A percentile compares a stretch with the other conserved stretches of the same genome.
Evolutionary conservation across 108 stramenopile genomes (phyloP).

Genomic region (Skeletonema potamos): DNA sequence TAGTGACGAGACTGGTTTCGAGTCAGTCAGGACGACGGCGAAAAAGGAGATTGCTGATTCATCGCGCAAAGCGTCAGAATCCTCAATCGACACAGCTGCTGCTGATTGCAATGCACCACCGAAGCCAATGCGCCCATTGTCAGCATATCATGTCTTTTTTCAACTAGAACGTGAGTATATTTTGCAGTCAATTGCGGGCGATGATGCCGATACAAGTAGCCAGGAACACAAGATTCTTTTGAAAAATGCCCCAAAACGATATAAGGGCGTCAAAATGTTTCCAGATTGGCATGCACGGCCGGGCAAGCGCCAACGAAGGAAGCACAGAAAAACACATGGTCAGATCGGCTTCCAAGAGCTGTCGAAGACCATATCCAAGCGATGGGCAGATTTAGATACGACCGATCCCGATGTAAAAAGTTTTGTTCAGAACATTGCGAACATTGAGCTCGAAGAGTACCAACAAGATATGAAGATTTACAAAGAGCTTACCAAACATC

Average conservation of each 20-base stretch:
- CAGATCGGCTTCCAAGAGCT: conserved; percentile 26
- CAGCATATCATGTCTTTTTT: conserved; percentile 12
- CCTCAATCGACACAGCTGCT: not conserved
- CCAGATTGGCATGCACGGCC: not conserved
- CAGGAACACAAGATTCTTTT: not conserved
- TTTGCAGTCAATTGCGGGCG: conserved; percentile 9
- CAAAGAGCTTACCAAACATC: not conserved
- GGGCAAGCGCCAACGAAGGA: not conserved
- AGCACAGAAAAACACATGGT: conserved; percentile 20
- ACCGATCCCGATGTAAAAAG: not conserved
- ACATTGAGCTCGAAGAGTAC: conserved; percentile 1
- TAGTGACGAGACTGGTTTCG: not conserved
- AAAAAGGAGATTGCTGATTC: not conserved
- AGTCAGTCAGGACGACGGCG: not conserved
- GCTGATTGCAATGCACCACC: conserved; percentile 9
- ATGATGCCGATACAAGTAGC: not conserved
- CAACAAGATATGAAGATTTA: not conserved
- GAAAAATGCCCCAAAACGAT: not conserved
- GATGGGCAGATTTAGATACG: conserved; percentile 9
- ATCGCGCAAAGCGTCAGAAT: not conserved
- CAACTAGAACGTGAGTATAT: conserved; percentile 5
- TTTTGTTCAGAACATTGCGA: conserved; percentile 5
- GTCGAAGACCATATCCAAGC: not conserved
- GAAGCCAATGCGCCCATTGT: conserved; percentile 33
- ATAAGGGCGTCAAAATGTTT: not conserved